Base-by-base conservation (phyloP, 306 rosid genomes). In the Cucumis melo region DNA sequence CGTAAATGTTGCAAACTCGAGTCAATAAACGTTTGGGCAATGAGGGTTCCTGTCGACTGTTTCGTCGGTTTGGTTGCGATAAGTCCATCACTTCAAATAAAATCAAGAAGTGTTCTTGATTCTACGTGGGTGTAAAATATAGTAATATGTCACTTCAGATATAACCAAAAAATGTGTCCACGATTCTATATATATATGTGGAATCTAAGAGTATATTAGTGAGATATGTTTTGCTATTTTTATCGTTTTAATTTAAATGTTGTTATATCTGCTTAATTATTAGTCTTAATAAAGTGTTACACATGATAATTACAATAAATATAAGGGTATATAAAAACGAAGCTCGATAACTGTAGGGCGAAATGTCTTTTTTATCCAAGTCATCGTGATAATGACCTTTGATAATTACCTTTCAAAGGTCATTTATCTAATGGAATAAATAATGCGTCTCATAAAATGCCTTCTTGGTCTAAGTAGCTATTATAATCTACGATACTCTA, bases 21-120 rank as follows among this genome's bases (percentile, higher is more conserved):
- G 78, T 88, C 92, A 11, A 86, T 91, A 82, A 92, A 92, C 58
- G 85, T 89, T 1, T 92, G 96, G 96, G 99, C 95, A n/a, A 89
- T 92, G 53, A 82, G 96, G 85, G 81, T 94, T 84, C 93, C 95
- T 38, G 82, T 80, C 36, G 89, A 89, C n/a, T 85, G 88, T 80
- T 82, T 90, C 81, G 74, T 78, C 62, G 89, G 84, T 78, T 80
- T 94, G 77, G 84, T 86, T 24, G 55, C 88, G 0, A 60, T 79
- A 72, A 87, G 89, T 60, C 95, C 97, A 46, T 78, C 83, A 42
- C 96, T 94, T 82, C 83, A 80, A 82, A 90, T 94, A 8, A 90
- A 91, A 81, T 48, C 87, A 5, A 53, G 85, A 83, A 82, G 82
- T 42, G 58, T 82, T 73, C 60, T 73, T 13, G 39, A 75, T 21